These are phyloP conservation scores for Noccaea caerulescens DNA, from an alignment of 345 rosid species.

Conservation along the genomic window DNA sequence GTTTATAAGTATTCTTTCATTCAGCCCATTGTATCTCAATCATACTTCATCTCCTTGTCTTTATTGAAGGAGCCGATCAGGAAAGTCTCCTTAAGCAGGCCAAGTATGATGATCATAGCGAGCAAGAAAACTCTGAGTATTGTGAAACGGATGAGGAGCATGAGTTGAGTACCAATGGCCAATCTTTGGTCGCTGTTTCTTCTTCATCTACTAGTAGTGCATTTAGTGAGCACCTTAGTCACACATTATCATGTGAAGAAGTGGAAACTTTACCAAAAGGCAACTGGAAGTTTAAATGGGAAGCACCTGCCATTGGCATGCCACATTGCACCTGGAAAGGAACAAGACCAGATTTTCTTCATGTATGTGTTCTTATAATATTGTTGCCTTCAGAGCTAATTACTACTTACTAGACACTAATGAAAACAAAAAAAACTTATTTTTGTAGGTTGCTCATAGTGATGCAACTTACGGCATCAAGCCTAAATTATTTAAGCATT, in stretches of 20 bases:
- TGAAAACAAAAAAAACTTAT: background rate
- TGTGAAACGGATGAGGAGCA: conserved; percentile 54
- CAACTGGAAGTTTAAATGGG: conserved; percentile 76
- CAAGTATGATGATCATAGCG: conserved; percentile 41
- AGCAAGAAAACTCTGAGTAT: conserved; percentile 49
- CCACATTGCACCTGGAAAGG: conserved; percentile 79
- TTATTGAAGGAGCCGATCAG: conserved; percentile 45
- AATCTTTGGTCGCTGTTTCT: conserved; percentile 31
- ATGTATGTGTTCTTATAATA: conserved; percentile 50
- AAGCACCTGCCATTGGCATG: conserved; percentile 63
- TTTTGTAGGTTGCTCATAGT: conserved; percentile 54
- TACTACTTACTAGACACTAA: background rate
- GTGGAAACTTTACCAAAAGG: conserved; percentile 54
- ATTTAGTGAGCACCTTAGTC: conserved; percentile 62
- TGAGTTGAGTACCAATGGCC: conserved; percentile 43
- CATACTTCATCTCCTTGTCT: conserved; percentile 19
- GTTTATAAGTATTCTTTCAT: conserved; percentile 19
- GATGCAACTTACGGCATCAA: conserved; percentile 60
- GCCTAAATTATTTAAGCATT: conserved; percentile 72
- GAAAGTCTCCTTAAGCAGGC: too few relatives aligned
- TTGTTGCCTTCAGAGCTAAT: background rate
- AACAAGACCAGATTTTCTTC: conserved; percentile 61
- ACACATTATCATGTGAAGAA: conserved; percentile 63
- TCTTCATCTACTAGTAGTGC: conserved; percentile 63
- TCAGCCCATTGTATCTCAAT: conserved; percentile 8